Evolutionary conservation across 169 alveolate species (phyloP).

Genomic region (Cryptosporidium parvum): DNA sequence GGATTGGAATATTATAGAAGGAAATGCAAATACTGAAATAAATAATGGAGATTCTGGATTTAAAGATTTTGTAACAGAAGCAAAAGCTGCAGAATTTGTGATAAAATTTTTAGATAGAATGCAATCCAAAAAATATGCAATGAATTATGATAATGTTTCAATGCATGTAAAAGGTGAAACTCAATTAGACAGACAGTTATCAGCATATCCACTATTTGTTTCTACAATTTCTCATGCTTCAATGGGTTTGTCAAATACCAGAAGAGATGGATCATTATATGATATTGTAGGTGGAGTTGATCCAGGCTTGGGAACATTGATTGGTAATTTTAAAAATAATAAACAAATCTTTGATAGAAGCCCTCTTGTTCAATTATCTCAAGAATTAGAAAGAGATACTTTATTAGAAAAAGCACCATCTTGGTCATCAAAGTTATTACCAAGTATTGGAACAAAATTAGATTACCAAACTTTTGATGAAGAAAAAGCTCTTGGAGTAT

Average conservation of each 20-base stretch:
- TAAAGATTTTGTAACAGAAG: slow-evolving; percentile 68
- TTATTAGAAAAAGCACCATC: slow-evolving; percentile 46
- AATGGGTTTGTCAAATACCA: slow-evolving; percentile 12
- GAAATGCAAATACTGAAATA: not conserved
- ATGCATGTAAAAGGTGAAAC: slow-evolving; percentile 62
- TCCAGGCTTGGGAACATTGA: not conserved
- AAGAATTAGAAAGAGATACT: slow-evolving; percentile 20
- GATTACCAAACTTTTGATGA: slow-evolving; percentile 31
- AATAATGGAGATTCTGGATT: not conserved
- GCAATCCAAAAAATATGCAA: slow-evolving; percentile 69
- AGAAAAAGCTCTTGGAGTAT: slow-evolving; percentile 61
- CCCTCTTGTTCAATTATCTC: slow-evolving; percentile 54
- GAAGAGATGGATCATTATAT: slow-evolving; percentile 54
- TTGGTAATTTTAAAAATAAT: slow-evolving; percentile 27
- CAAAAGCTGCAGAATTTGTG: slow-evolving; percentile 73
- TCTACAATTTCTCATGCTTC: slow-evolving; percentile 56
- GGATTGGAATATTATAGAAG: slow-evolving; percentile 46
- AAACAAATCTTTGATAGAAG: slow-evolving; percentile 67
- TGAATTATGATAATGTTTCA: slow-evolving; percentile 61
- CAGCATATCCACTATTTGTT: slow-evolving; percentile 69
- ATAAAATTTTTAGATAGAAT: slow-evolving; percentile 55
- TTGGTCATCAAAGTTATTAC: slow-evolving; percentile 56
- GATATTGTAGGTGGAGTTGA: slow-evolving; percentile 26
- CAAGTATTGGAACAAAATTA: slow-evolving; percentile 68
- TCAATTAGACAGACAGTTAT: slow-evolving; percentile 37